Evolutionary conservation across 331 rosid genomes (phyloP).

Genomic region (Quercus tomentella): DNA sequence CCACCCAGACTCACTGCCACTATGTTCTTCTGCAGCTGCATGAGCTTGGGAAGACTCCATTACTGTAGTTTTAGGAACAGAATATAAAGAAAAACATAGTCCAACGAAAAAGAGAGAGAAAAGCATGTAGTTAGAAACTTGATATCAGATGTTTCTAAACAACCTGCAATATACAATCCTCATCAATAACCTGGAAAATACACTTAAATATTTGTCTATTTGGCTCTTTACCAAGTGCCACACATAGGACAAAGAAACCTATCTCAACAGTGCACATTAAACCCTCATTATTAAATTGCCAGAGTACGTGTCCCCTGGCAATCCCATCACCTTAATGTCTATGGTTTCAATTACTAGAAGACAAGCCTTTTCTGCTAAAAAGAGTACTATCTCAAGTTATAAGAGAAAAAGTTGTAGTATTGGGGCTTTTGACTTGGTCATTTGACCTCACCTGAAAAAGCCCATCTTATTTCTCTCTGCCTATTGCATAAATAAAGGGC

Average conservation of each 20-base stretch:
- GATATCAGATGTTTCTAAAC: background rate
- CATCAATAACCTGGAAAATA: slow-evolving; percentile 6
- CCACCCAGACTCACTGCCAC: slow-evolving; percentile 69
- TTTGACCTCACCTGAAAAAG: background rate
- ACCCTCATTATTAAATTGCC: slow-evolving; percentile 53
- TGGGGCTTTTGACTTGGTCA: background rate
- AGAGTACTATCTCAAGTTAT: background rate
- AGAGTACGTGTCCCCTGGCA: slow-evolving; percentile 48
- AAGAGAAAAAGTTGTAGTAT: background rate
- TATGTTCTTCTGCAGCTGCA: slow-evolving; percentile 32
- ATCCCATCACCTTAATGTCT: slow-evolving; percentile 32
- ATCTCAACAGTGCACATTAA: slow-evolving; percentile 37
- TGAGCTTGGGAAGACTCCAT: slow-evolving; percentile 51
- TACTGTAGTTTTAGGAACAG: background rate
- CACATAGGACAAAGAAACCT: slow-evolving; percentile 44
- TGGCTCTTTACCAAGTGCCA: slow-evolving; percentile 11
- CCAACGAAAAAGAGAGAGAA: background rate
- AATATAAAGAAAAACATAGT: background rate
- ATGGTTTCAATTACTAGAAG: slow-evolving; percentile 29
- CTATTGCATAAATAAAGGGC: slow-evolving; percentile 15
- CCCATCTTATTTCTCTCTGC: background rate
- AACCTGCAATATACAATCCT: background rate
- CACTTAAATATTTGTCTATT: slow-evolving; percentile 9
- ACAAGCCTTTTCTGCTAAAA: slow-evolving; percentile 23
- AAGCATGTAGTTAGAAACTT: slow-evolving; percentile 15